A percentile compares a stretch with the other conserved stretches of the same genome.
phyloP scores from a whole-genome alignment of 768 basidiomycete species.

The Mycena capillaripes region DNA sequence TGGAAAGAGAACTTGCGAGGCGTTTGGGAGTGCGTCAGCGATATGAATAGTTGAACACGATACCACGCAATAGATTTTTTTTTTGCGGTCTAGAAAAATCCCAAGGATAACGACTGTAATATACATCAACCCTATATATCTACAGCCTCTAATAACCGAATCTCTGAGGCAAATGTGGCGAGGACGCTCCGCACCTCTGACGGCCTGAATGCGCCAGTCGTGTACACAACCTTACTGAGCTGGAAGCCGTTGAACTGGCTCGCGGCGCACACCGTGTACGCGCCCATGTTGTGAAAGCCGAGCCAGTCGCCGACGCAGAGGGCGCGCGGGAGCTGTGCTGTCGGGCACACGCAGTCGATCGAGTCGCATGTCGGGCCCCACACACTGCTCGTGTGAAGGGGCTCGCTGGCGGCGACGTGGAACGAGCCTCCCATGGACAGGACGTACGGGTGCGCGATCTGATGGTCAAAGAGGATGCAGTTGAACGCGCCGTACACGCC shows the following conservation, averaged over 20 bases:
- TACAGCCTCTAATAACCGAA: background rate
- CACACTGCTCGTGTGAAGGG: slow-evolving; percentile 71
- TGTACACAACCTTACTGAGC: slow-evolving; percentile 77
- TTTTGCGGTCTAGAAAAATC: too few species aligned
- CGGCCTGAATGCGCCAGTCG: slow-evolving; percentile 17
- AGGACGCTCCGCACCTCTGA: slow-evolving; percentile 31
- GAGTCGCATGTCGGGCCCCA: slow-evolving; percentile 99
- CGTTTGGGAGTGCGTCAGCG: slow-evolving; percentile 97
- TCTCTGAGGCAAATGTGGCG: slow-evolving; percentile 27
- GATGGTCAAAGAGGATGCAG: slow-evolving; percentile 98
- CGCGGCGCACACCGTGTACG: slow-evolving; percentile 98
- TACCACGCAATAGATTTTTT: slow-evolving; percentile 11
- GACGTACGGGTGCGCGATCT: slow-evolving; percentile 87
- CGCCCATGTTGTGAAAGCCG: slow-evolving; percentile 98
- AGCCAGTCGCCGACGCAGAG: slow-evolving; percentile 97
- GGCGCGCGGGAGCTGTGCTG: slow-evolving; percentile 70
- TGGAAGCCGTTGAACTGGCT: slow-evolving; percentile 96
- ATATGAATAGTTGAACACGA: slow-evolving; percentile 82
- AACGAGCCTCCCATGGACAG: slow-evolving; percentile 79
- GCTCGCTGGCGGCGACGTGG: slow-evolving; percentile 58
- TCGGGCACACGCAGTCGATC: slow-evolving; percentile 90
- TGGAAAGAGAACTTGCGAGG: slow-evolving; percentile 99
- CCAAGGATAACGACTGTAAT: too few species aligned
- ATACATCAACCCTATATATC: slow-evolving; percentile 5
- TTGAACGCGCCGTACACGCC: slow-evolving; percentile 98